Conservation (phyloP, 2,329 filamentous ascomycete genomes). For the Venturia nashicola region DNA sequence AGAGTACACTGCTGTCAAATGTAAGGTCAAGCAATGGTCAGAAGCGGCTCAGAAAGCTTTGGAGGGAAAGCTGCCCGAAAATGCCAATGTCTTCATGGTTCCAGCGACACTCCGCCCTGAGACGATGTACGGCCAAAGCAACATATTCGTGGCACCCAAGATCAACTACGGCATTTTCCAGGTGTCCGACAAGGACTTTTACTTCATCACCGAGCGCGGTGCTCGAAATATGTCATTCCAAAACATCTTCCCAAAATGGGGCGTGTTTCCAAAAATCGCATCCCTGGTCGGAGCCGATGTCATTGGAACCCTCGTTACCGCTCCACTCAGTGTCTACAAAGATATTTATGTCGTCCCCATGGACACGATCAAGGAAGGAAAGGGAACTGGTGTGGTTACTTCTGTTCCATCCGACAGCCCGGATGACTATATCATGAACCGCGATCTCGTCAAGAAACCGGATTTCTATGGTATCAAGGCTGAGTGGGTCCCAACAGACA, state of each 20-base stretch:
- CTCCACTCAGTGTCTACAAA: slow-evolving; percentile 76
- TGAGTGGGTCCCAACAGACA: slow-evolving; percentile 88
- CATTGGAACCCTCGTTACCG: slow-evolving; percentile 78
- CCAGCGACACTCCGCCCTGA: slow-evolving; percentile 88
- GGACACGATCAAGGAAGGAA: slow-evolving; percentile 82
- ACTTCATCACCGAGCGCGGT: slow-evolving; percentile 66
- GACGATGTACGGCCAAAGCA: slow-evolving; percentile 98
- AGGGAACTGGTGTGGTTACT: slow-evolving; percentile 93
- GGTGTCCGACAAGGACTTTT: slow-evolving; percentile 56
- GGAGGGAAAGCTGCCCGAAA: slow-evolving; percentile 64
- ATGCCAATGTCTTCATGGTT: slow-evolving; percentile 74
- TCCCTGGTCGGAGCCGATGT: slow-evolving; percentile 68
- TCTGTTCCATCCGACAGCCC: slow-evolving; percentile 92
- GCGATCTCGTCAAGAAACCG: slow-evolving; percentile 84
- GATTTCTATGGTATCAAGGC: slow-evolving; percentile 95
- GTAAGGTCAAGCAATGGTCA: slow-evolving; percentile 84
- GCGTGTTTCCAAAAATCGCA: slow-evolving; percentile 59
- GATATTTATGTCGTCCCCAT: slow-evolving; percentile 87
- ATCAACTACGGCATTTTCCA: slow-evolving; percentile 85
- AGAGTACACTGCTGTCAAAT: slow-evolving; percentile 86
- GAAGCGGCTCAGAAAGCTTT: slow-evolving; percentile 59
- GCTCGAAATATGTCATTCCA: slow-evolving; percentile 97
- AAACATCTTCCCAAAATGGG: slow-evolving; percentile 67
- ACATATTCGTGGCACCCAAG: slow-evolving; percentile 86
- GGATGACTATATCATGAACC: slow-evolving; percentile 83